Evolutionary conservation across 2,329 filamentous ascomycete species (phyloP).

Genomic region (Penicillium digitatum): DNA sequence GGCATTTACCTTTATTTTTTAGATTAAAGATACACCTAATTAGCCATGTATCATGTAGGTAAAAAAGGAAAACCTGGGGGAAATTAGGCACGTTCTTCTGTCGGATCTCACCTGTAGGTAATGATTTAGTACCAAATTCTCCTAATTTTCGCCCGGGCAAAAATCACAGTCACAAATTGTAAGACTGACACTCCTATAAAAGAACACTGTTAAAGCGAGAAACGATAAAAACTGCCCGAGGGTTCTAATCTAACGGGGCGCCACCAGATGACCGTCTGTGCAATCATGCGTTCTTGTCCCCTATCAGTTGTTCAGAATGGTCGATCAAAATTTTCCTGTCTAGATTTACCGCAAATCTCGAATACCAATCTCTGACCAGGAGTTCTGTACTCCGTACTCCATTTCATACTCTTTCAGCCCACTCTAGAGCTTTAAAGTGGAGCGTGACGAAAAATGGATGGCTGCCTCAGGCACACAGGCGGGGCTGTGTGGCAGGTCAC

Average conservation of each 20-base stretch:
- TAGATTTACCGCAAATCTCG: background rate
- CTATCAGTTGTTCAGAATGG: background rate
- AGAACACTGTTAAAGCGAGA: background rate
- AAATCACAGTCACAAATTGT: background rate
- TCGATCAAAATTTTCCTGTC: background rate
- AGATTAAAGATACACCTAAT: background rate
- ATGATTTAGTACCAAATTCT: background rate
- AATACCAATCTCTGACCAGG: background rate
- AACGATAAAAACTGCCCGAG: background rate
- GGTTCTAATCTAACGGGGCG: background rate
- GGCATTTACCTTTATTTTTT: background rate
- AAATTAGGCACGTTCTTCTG: background rate
- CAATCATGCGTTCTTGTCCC: background rate
- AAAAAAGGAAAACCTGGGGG: background rate
- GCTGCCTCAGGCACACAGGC: conserved; percentile 2
- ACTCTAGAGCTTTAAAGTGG: conserved; percentile 21
- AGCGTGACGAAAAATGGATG: conserved; percentile 20
- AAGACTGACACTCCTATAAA: background rate
- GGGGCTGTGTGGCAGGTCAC: background rate
- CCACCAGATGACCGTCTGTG: background rate
- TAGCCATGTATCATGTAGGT: background rate
- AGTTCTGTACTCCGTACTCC: conserved; percentile 4
- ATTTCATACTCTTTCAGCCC: conserved; percentile 9
- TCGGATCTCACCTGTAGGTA: background rate
- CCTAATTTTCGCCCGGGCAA: background rate